phyloP scores from a whole-genome alignment of 2,329 filamentous ascomycete genomes.

The Colletotrichum phormii region DNA sequence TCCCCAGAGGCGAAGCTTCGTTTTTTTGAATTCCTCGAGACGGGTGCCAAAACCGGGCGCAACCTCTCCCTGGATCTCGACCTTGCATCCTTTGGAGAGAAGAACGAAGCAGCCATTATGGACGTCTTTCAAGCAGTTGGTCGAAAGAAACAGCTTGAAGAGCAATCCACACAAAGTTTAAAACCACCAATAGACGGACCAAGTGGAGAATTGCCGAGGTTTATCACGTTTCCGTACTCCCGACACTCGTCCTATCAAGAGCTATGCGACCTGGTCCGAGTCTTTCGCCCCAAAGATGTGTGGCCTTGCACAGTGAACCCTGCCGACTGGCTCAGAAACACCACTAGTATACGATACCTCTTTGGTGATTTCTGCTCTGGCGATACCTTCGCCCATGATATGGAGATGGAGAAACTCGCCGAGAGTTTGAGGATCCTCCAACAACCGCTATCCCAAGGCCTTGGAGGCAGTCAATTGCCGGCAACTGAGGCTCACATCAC shows the following conservation, averaged over 20 bases:
- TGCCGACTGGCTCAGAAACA: conserved; percentile 68
- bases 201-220: conserved; percentile 47
- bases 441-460: background rate
- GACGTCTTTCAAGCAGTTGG: conserved; percentile 41
- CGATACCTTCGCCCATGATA: conserved; percentile 73
- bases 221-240: conserved; percentile 82
- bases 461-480: conserved; percentile 1
- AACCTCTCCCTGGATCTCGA: conserved; percentile 49
- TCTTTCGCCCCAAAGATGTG: conserved; percentile 80
- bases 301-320: conserved; percentile 84
- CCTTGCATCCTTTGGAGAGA: conserved; percentile 42
- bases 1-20: conserved; percentile 38
- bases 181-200: conserved; percentile 6
- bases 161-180: conserved; percentile 4
- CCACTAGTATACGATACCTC: conserved; percentile 71
- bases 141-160: conserved; percentile 36
- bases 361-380: conserved; percentile 79
- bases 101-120: conserved; percentile 43
- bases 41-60: conserved; percentile 41
- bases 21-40: conserved; percentile 34
- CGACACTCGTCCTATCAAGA: conserved; percentile 90
- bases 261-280: conserved; percentile 75
- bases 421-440: conserved; percentile 4
- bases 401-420: conserved; percentile 59
- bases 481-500: background rate